These are phyloP conservation scores for Pseudozyma hubeiensis DNA, from an alignment of 1,284 basidiomycete genomes.

Conservation along the genomic window DNA sequence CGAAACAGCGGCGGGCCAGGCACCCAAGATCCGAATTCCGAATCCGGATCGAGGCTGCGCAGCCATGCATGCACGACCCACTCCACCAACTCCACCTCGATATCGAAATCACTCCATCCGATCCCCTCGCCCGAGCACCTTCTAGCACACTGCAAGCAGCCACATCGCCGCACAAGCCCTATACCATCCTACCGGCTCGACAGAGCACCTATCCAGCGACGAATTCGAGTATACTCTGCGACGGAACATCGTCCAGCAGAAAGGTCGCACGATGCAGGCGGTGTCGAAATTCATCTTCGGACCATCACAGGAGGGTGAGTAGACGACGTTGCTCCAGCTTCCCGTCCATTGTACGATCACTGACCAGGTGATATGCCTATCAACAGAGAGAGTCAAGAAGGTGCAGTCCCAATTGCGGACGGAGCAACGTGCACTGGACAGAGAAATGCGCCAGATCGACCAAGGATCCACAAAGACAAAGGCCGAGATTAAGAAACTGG, in stretches of 20 bases:
- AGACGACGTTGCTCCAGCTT: neutral
- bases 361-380: neutral
- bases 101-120: constrained; percentile 9
- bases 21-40: constrained; percentile 23
- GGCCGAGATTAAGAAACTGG: constrained; percentile 86
- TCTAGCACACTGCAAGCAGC: neutral
- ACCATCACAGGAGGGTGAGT: constrained; percentile 85
- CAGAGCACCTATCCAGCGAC: neutral
- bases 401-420: constrained; percentile 63
- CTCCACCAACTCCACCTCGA: constrained; percentile 29
- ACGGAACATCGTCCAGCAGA: neutral
- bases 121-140: neutral
- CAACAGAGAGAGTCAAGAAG: constrained; percentile 55
- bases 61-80: constrained; percentile 20
- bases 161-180: too few relatives aligned
- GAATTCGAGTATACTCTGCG: too few relatives aligned
- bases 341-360: neutral
- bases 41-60: constrained; percentile 18
- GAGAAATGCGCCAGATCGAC: constrained; percentile 77
- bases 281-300: constrained; percentile 93
- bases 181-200: neutral
- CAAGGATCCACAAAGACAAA: constrained; percentile 83
- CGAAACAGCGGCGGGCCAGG: constrained; percentile 2
- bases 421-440: constrained; percentile 61
- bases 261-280: constrained; percentile 76